Percentiles rank a stretch among this genome's conserved stretches.
Conservation (phyloP, 768 basidiomycete species). For the Collybia sp. region DNA sequence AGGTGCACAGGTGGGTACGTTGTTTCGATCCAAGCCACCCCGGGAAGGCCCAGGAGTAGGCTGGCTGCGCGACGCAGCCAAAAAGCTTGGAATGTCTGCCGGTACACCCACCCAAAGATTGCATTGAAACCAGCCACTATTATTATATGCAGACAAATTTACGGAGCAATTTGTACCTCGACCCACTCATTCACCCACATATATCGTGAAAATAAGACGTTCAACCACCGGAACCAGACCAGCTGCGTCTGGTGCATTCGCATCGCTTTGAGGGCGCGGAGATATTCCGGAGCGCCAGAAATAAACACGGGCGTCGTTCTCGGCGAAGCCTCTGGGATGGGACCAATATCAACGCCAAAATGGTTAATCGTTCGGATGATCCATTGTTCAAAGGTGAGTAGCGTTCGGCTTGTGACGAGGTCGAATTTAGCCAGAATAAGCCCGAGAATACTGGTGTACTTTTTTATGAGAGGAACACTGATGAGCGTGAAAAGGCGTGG, state of each 20-base stretch:
- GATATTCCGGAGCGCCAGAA: conserved; percentile 52
- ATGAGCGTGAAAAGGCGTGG: conserved; percentile 54
- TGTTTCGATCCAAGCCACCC: conserved; percentile 20
- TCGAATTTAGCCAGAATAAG: conserved; percentile 46
- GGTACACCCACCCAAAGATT: neutral
- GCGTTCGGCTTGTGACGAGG: conserved; percentile 15
- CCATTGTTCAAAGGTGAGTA: no score
- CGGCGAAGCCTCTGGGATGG: no score
- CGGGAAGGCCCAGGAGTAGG: conserved; percentile 35
- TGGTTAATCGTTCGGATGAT: no score
- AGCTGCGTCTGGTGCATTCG: conserved; percentile 68
- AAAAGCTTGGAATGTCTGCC: conserved; percentile 17
- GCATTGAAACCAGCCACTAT: conserved; percentile 47
- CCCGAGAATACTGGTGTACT: conserved; percentile 60
- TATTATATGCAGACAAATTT: conserved; percentile 31
- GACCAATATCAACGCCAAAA: no score
- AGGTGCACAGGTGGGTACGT: conserved; percentile 27
- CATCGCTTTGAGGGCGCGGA: conserved; percentile 64
- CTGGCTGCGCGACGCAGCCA: conserved; percentile 35
- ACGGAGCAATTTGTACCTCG: conserved; percentile 45
- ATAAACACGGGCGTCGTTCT: conserved; percentile 41
- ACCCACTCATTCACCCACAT: conserved; percentile 93
- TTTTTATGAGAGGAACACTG: conserved; percentile 48
- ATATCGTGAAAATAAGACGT: conserved; percentile 75
- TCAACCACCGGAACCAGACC: conserved; percentile 88